Percentiles rank a stretch among this genome's conserved stretches.
These are phyloP conservation scores for Plectosphaerella plurivora DNA, from an alignment of 2,329 filamentous ascomycete genomes.

Conservation along the genomic window DNA sequence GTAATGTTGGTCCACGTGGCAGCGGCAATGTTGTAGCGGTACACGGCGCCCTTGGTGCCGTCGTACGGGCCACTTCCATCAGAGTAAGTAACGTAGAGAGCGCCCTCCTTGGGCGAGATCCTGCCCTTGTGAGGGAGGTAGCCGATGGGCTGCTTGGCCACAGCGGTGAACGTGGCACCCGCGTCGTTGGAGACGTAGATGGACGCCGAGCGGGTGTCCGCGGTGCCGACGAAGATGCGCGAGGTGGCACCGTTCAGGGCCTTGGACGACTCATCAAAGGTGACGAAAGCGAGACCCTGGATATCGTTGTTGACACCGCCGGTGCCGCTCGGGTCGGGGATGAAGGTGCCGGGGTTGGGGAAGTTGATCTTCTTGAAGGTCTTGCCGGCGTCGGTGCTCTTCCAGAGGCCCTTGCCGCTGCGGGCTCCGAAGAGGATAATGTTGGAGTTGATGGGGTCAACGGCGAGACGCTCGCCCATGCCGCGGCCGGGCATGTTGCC, in stretches of 20 bases:
- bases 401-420: constrained; percentile 55
- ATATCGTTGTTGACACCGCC: constrained; percentile 39
- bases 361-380: constrained; percentile 51
- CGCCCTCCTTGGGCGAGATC: constrained; percentile 41
- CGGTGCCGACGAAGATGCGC: constrained; percentile 52
- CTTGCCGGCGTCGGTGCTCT: constrained; percentile 48
- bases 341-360: constrained; percentile 43
- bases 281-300: constrained; percentile 47
- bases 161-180: constrained; percentile 45
- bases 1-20: constrained; percentile 52
- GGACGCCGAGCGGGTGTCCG: constrained; percentile 46
- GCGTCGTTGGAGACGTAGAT: constrained; percentile 51
- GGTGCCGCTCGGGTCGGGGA: constrained; percentile 36
- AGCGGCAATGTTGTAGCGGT: constrained; percentile 46
- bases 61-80: constrained; percentile 55
- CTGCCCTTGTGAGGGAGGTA: constrained; percentile 52
- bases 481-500: constrained; percentile 60
- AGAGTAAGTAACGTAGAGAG: constrained; percentile 50
- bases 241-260: constrained; percentile 42
- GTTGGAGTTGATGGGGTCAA: constrained; percentile 53
- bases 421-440: constrained; percentile 56
- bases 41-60: constrained; percentile 47
- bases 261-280: constrained; percentile 49
- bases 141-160: constrained; percentile 42
- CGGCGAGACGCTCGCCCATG: constrained; percentile 52